Percentiles rank a stretch among this genome's conserved stretches.
Evolutionary conservation across 495 filamentous ascomycete genomes (phyloP).

Genomic region (Talaromyces wortmannii): DNA sequence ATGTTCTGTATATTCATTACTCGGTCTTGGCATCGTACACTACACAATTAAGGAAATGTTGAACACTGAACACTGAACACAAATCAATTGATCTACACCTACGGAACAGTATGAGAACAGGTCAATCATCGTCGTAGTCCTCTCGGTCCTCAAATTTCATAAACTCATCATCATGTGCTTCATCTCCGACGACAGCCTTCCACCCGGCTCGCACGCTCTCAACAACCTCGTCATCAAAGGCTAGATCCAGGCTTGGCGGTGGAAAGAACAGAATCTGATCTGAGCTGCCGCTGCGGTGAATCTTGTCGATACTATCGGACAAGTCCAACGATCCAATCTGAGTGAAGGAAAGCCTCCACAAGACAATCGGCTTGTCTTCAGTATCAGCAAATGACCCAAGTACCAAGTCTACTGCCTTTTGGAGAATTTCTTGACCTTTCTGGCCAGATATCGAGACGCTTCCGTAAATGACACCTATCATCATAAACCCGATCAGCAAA

Average conservation of each 20-base stretch:
- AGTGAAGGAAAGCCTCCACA: conserved; percentile 61
- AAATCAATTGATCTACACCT: no score
- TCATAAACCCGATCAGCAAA: conserved; percentile 34
- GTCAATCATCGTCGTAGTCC: conserved; percentile 1
- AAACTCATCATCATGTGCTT: conserved; percentile 43
- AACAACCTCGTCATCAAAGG: conserved; percentile 61
- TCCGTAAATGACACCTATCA: conserved; percentile 65
- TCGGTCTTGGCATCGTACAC: no score
- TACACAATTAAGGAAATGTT: no score
- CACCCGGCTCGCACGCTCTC: conserved; percentile 57
- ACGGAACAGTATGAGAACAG: no score
- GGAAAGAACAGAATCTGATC: conserved; percentile 38
- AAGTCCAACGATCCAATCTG: conserved; percentile 28
- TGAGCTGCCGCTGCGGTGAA: conserved; percentile 14
- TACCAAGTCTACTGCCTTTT: conserved; percentile 48
- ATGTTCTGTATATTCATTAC: no score
- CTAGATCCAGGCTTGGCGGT: conserved; percentile 50
- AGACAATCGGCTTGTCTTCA: conserved; percentile 26
- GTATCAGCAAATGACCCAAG: conserved; percentile 29
- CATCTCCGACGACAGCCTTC: conserved; percentile 50
- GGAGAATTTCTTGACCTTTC: conserved; percentile 34
- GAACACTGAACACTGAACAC: no score
- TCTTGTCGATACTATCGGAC: conserved; percentile 5
- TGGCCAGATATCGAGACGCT: conserved; percentile 33
- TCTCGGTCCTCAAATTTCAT: conserved; percentile 52